These are phyloP conservation scores for Boechera divaricarpa DNA, from an alignment of 345 rosid genomes.

Conservation along the genomic window DNA sequence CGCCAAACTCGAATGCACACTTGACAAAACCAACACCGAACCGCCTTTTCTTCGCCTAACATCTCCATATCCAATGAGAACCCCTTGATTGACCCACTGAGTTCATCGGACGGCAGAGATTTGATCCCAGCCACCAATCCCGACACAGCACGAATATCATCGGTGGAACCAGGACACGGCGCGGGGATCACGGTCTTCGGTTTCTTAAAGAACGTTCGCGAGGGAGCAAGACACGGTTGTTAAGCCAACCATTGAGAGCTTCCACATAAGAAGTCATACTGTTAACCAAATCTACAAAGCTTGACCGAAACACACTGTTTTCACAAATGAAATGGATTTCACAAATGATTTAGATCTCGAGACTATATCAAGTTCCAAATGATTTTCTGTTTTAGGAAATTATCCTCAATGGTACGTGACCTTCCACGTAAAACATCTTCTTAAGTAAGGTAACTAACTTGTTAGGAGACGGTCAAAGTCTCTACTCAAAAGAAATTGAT, in stretches of 20 bases:
- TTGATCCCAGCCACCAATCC: conserved; percentile 81
- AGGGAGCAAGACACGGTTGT: conserved; percentile 73
- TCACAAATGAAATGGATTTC: no score
- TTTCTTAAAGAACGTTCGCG: conserved; percentile 64
- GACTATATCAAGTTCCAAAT: not conserved
- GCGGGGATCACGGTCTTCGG: conserved; percentile 75
- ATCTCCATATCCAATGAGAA: conserved; percentile 62
- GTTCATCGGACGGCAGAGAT: conserved; percentile 70
- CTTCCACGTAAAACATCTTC: not conserved
- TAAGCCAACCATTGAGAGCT: conserved; percentile 85
- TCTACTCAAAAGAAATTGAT: not conserved
- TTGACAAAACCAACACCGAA: conserved; percentile 51
- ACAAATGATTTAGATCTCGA: no score
- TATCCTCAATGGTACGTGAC: not conserved
- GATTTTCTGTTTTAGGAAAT: not conserved
- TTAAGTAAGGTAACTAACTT: not conserved
- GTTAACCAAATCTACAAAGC: conserved; percentile 80
- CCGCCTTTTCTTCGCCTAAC: conserved; percentile 56
- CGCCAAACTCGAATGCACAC: conserved; percentile 67
- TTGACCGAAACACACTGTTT: conserved; percentile 79
- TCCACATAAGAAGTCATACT: conserved; percentile 69
- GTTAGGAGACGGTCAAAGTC: not conserved
- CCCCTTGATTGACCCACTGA: conserved; percentile 59
- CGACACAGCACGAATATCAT: conserved; percentile 80
- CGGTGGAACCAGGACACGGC: conserved; percentile 72